phyloP scores from a whole-genome alignment of 129 eudicot species.

The Arctium lappa region DNA sequence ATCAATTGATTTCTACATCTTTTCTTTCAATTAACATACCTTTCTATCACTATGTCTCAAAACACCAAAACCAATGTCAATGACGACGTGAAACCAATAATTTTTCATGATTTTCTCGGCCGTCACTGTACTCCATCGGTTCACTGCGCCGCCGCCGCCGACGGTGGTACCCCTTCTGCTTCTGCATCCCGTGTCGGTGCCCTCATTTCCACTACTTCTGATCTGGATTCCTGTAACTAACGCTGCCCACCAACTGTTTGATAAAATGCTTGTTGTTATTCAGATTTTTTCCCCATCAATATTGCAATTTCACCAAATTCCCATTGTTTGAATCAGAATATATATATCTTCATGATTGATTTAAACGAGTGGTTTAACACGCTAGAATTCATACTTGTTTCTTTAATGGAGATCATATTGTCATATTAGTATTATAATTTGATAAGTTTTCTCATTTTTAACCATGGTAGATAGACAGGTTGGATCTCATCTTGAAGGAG shows the following conservation, averaged over 20 bases:
- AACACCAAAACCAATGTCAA: conserved; percentile 27
- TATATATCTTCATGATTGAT: background rate
- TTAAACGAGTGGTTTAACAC: background rate
- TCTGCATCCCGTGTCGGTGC: conserved; percentile 48
- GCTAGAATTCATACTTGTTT: background rate
- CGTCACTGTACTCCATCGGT: conserved; percentile 38
- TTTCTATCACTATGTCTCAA: conserved; percentile 27
- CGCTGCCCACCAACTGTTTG: background rate
- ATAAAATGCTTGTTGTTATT: background rate
- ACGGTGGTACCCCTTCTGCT: conserved; percentile 38
- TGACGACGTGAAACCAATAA: conserved; percentile 55
- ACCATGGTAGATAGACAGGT: conserved; percentile 64
- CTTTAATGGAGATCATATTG: background rate
- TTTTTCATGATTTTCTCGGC: conserved; percentile 80
- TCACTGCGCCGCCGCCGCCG: conserved; percentile 26
- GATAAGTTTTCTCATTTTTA: conserved; percentile 28
- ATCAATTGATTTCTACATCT: no score
- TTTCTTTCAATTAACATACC: no score
- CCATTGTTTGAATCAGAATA: background rate
- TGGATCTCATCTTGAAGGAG: conserved; percentile 68
- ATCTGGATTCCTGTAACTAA: conserved; percentile 76
- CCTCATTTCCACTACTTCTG: conserved; percentile 70
- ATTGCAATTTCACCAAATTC: background rate
- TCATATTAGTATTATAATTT: conserved; percentile 22
- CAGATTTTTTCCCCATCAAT: background rate